Conservation (phyloP, 2,329 filamentous ascomycete genomes). For the Phialocephala sp. region DNA sequence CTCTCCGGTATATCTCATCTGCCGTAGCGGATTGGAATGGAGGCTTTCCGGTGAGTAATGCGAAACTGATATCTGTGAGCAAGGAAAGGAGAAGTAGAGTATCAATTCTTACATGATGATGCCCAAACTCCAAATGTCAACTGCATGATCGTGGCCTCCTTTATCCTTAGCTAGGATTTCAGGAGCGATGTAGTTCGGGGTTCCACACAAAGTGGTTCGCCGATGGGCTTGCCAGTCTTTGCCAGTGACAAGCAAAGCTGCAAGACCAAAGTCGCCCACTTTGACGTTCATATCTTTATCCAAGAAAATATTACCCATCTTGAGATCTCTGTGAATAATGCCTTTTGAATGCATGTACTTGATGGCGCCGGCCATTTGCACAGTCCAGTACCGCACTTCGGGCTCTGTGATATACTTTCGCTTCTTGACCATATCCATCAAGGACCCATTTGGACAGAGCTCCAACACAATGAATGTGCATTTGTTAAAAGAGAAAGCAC, state of each 20-base stretch:
- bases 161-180: slow-evolving; percentile 95
- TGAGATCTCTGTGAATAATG: slow-evolving; percentile 95
- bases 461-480: slow-evolving; percentile 95
- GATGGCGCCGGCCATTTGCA: slow-evolving; percentile 95
- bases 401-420: slow-evolving; percentile 90
- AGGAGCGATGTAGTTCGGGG: slow-evolving; percentile 97
- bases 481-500: slow-evolving; percentile 87
- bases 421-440: slow-evolving; percentile 97
- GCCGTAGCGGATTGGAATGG: slow-evolving; percentile 93
- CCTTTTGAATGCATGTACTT: slow-evolving; percentile 97
- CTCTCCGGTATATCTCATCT: slow-evolving; percentile 81
- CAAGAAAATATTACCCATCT: slow-evolving; percentile 97
- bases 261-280: slow-evolving; percentile 95
- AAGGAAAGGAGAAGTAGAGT: slow-evolving; percentile 30
- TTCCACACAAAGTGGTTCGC: slow-evolving; percentile 93
- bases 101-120: slow-evolving; percentile 79
- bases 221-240: slow-evolving; percentile 83
- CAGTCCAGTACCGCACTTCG: slow-evolving; percentile 90
- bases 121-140: slow-evolving; percentile 97
- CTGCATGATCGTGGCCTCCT: slow-evolving; percentile 95
- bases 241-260: slow-evolving; percentile 87
- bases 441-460: slow-evolving; percentile 90
- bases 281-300: slow-evolving; percentile 97
- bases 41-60: slow-evolving; percentile 94
- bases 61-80: slow-evolving; percentile 66